Evolutionary conservation across 495 filamentous ascomycete species (phyloP).

Genomic region (Xylaria nigripes): DNA sequence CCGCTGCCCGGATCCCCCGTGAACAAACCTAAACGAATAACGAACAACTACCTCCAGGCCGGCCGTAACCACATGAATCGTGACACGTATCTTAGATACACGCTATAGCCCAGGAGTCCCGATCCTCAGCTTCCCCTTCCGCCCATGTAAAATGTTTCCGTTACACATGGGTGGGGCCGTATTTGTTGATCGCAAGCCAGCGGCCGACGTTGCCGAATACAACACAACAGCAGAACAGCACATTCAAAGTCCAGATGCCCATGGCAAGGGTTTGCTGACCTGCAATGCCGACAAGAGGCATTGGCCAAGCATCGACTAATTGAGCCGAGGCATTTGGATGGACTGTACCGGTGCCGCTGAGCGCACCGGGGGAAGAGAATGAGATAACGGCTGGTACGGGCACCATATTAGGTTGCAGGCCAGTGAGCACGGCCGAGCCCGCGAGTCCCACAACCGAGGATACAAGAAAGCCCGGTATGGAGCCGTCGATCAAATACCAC

Average conservation of each 20-base stretch:
- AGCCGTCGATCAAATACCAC: conserved; percentile 94
- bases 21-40: background rate
- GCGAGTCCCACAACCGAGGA: conserved; percentile 60
- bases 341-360: conserved; percentile 9
- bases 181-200: conserved; percentile 52
- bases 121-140: background rate
- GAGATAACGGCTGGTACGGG: conserved; percentile 44
- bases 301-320: background rate
- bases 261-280: conserved; percentile 71
- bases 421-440: conserved; percentile 65
- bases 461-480: conserved; percentile 71
- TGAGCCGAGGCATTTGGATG: conserved; percentile 22
- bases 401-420: conserved; percentile 67
- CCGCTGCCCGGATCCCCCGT: background rate
- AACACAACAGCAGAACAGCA: conserved; percentile 86
- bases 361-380: background rate
- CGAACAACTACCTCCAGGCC: background rate
- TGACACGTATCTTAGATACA: background rate
- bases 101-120: background rate
- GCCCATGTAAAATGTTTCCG: background rate
- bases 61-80: background rate
- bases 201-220: conserved; percentile 96
- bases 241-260: conserved; percentile 80
- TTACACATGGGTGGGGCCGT: background rate
- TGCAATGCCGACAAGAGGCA: conserved; percentile 45